Base-by-base conservation (phyloP, 2,329 filamentous ascomycete species). In the Rosellinia necatrix region DNA sequence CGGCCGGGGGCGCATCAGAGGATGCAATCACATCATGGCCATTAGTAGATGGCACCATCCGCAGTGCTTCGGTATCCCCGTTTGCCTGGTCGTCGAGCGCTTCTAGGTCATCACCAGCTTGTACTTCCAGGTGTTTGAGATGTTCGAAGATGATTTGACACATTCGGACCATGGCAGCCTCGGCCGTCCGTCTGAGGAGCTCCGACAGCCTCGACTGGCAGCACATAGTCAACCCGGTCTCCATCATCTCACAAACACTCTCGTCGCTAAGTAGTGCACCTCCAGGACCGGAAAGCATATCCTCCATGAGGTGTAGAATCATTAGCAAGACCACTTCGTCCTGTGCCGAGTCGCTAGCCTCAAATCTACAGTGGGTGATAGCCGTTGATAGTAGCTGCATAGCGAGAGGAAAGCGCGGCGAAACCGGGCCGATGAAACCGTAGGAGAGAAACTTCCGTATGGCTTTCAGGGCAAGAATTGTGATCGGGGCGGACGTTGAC, bases 211-310 rank as follows among this genome's bases (percentile, higher is more conserved):
- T 86, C 52, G 90, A 85, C 69, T 97, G 92, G 61, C 93, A 99
- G 78, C 94, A 99, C 79, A 99, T 97, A 69, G 92, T 96, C 63
- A 99, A 75, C 1, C 93, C 94, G 1, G 92, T 93, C 72, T 96
- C 94, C 93, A 99, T 97, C 92, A 99, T 97, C 72, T 97, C 92
- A 71, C 96, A 99, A 9, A 99, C 92, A 70, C 93, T 97, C 76
- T 97, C 93, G 68, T 99, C 94, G 56, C 93, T 96, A n/a, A 99
- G 78, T 9, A 97, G 85, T 63, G 96, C 89, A 32, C 94, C 94
- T 25, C 93, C 92, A 0, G 92, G 91, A 0, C 94, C 91, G 13
- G 92, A 96, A 67, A 99, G 88, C 89, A 99, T 97, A 68, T 92
- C 90, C 74, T 99, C 94, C 94, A 99, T 99, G 42, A 99, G 82